phyloP scores from a whole-genome alignment of 768 basidiomycete genomes.

The Mycena kentingensis region DNA sequence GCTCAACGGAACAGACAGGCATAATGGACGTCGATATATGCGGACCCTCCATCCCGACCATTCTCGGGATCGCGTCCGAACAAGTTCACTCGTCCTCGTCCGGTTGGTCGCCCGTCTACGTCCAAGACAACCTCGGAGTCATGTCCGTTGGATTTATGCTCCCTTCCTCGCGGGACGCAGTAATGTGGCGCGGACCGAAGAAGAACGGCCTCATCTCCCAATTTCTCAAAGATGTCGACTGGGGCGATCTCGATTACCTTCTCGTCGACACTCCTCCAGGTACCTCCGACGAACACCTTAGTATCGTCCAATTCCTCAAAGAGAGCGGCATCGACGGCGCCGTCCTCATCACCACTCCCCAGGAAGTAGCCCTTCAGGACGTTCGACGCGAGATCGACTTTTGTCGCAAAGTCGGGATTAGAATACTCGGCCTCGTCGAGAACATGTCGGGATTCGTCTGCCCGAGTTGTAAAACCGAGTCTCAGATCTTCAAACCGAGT shows the following conservation, averaged over 20 bases:
- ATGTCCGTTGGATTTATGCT: slow-evolving; percentile 99
- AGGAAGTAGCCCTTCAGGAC: slow-evolving; percentile 96
- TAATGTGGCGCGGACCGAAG: slow-evolving; percentile 99
- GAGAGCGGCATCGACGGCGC: slow-evolving; percentile 97
- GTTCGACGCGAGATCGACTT: slow-evolving; percentile 97
- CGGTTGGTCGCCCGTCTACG: slow-evolving; percentile 98
- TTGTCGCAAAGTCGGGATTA: slow-evolving; percentile 90
- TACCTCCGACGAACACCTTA: slow-evolving; percentile 96
- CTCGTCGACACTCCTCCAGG: slow-evolving; percentile 97
- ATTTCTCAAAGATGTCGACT: slow-evolving; percentile 98
- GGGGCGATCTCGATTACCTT: slow-evolving; percentile 95
- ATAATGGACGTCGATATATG: slow-evolving; percentile 99
- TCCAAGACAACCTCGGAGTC: slow-evolving; percentile 89
- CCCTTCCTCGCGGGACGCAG: slow-evolving; percentile 80
- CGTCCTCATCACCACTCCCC: slow-evolving; percentile 94
- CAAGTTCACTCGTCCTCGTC: slow-evolving; percentile 91
- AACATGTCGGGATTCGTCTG: slow-evolving; percentile 99
- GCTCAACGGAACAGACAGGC: slow-evolving; percentile 70
- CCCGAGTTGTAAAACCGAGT: slow-evolving; percentile 85
- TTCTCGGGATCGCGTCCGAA: slow-evolving; percentile 89
- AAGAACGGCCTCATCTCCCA: slow-evolving; percentile 99
- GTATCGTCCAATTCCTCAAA: slow-evolving; percentile 91
- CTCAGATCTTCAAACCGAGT: slow-evolving; percentile 91
- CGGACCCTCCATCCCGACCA: slow-evolving; percentile 96
- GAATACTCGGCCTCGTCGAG: slow-evolving; percentile 91